phyloP scores from a whole-genome alignment of 495 filamentous ascomycete species.

The Talaromyces ruber region DNA sequence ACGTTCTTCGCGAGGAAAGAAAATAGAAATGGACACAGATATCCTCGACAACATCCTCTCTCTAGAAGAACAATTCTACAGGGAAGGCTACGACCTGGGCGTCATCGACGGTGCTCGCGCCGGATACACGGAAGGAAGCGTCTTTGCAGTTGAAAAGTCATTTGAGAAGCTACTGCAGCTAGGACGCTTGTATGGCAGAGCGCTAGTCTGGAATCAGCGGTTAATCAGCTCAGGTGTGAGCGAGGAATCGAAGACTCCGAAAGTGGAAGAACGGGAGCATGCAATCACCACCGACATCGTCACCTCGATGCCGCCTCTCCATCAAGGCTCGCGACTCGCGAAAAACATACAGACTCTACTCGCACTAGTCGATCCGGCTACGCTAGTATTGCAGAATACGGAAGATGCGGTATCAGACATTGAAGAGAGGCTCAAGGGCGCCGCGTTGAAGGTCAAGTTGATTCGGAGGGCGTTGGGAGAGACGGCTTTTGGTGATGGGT shows the following conservation, averaged over 20 bases:
- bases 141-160: slow-evolving; percentile 85
- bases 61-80: slow-evolving; percentile 79
- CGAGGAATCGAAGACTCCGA: not conserved
- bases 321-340: slow-evolving; percentile 53
- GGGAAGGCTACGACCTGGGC: slow-evolving; percentile 72
- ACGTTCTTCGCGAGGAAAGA: not conserved
- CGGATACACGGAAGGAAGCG: slow-evolving; percentile 78
- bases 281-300: slow-evolving; percentile 22
- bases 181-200: slow-evolving; percentile 73
- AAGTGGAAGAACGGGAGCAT: slow-evolving; percentile 7
- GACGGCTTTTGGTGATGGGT: slow-evolving; percentile 20
- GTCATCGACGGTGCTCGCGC: slow-evolving; percentile 66
- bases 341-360: slow-evolving; percentile 66
- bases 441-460: slow-evolving; percentile 70
- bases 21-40: slow-evolving; percentile 34
- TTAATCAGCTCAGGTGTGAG: slow-evolving; percentile 17
- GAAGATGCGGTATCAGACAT: slow-evolving; percentile 81
- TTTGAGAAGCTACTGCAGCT: slow-evolving; percentile 83
- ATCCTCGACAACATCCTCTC: slow-evolving; percentile 64
- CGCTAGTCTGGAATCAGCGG: slow-evolving; percentile 69
- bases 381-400: slow-evolving; percentile 64
- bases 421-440: slow-evolving; percentile 74
- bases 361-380: slow-evolving; percentile 72
- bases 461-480: slow-evolving; percentile 68
- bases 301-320: slow-evolving; percentile 38